A percentile compares a stretch with the other conserved stretches of the same genome.
These are phyloP conservation scores for Pezicula radicicola DNA, from an alignment of 2,329 filamentous ascomycete genomes.

Conservation along the genomic window DNA sequence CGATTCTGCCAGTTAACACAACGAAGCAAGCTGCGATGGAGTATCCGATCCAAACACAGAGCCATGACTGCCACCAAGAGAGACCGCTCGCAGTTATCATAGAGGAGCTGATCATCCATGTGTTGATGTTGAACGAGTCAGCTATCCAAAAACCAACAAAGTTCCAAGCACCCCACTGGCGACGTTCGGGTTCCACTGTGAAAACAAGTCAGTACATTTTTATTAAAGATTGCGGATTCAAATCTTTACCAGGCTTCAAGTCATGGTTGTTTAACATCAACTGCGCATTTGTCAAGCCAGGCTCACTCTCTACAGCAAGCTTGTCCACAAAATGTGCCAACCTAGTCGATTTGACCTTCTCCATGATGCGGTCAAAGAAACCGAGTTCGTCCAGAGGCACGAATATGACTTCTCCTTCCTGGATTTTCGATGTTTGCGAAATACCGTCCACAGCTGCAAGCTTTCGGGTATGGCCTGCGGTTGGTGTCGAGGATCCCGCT, in stretches of 20 bases:
- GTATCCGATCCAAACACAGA: conserved; percentile 88
- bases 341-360: conserved; percentile 24
- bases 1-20: conserved; percentile 76
- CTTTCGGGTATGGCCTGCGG: conserved; percentile 8
- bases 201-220: conserved; percentile 17
- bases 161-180: conserved; percentile 85
- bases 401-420: neutral
- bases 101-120: conserved; percentile 88
- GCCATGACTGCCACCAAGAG: conserved; percentile 89
- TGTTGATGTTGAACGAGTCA: conserved; percentile 86
- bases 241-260: conserved; percentile 56
- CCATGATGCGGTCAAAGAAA: conserved; percentile 38
- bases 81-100: conserved; percentile 67
- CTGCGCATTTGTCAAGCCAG: conserved; percentile 73
- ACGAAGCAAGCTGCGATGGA: conserved; percentile 73
- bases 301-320: conserved; percentile 71
- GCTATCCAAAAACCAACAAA: conserved; percentile 87
- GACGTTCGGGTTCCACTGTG: conserved; percentile 69
- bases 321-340: conserved; percentile 41
- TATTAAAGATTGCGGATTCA: conserved; percentile 9
- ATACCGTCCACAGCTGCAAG: neutral
- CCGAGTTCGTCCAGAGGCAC: conserved; percentile 22
- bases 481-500: conserved; percentile 9
- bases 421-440: neutral
- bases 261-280: conserved; percentile 86